A percentile compares a stretch with the other conserved stretches of the same genome.
Conservation (phyloP, 192 early-diverging fungal genomes). For the Coemansia sp. region DNA sequence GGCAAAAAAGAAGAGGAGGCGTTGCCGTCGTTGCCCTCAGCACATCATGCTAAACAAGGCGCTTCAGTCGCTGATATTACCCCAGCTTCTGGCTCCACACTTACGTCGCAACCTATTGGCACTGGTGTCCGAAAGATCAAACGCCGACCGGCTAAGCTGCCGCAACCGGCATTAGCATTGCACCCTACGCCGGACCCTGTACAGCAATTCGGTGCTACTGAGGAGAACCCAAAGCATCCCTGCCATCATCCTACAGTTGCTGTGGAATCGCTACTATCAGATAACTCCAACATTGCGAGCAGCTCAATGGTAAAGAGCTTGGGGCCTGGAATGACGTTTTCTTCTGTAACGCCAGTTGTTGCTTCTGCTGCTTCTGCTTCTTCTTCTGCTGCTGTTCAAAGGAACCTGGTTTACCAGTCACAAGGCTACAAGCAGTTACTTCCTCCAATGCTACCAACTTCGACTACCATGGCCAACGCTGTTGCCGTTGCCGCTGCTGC, state of each 20-base stretch:
- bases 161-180: background rate
- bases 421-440: background rate
- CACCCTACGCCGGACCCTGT: background rate
- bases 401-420: background rate
- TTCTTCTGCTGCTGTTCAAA: background rate
- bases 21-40: background rate
- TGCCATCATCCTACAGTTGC: background rate
- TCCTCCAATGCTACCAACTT: conserved; percentile 1
- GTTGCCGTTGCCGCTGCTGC: background rate
- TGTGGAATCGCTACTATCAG: background rate
- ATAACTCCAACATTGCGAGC: background rate
- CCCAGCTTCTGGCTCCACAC: background rate
- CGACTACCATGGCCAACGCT: background rate
- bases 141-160: background rate
- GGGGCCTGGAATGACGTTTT: background rate
- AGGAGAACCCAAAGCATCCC: background rate
- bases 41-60: background rate
- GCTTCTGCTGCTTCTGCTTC: background rate
- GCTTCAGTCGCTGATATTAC: background rate
- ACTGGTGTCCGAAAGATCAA: background rate
- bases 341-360: background rate
- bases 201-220: background rate
- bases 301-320: background rate
- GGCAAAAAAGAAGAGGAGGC: background rate
- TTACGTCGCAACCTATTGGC: background rate